Percentiles rank a stretch among this genome's conserved stretches.
These are phyloP conservation scores for Puccinellia tenuiflora DNA, from an alignment of 176 grass and related monocot species.

Conservation along the genomic window DNA sequence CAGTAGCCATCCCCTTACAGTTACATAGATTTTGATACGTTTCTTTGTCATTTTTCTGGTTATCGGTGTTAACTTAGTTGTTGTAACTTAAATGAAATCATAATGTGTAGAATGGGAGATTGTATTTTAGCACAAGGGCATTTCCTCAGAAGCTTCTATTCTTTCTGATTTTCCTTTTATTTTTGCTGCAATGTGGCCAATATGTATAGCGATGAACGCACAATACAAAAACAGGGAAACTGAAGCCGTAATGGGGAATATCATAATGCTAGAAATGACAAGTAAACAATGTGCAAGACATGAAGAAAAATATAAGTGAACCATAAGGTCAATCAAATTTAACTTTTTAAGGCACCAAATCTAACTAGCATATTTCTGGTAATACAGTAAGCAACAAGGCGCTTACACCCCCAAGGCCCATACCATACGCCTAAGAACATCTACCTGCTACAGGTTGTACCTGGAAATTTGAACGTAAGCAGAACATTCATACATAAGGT, in stretches of 20 bases:
- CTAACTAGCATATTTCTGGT: not conserved
- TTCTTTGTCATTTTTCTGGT: conserved; percentile 20
- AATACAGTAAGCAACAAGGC: not conserved
- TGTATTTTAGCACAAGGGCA: not conserved
- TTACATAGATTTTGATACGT: conserved; percentile 17
- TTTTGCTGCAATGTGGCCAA: not conserved
- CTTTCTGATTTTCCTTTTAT: not conserved
- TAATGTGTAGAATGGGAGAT: not conserved
- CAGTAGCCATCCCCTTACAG: conserved; percentile 2
- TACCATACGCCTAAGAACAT: not conserved
- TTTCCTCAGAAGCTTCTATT: not conserved
- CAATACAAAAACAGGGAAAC: not conserved
- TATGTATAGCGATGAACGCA: not conserved
- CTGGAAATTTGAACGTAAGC: not conserved
- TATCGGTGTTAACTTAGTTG: conserved; percentile 5
- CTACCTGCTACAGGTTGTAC: not conserved
- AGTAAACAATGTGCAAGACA: not conserved
- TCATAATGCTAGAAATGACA: not conserved
- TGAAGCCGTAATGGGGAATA: not conserved
- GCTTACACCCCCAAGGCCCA: not conserved
- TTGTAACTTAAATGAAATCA: conserved; percentile 6
- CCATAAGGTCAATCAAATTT: not conserved
- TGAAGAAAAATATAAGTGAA: not conserved
- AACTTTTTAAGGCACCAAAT: not conserved
- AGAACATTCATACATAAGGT: not conserved